Base-by-base conservation (phyloP, 768 basidiomycete genomes). In the Mycena rebaudengoi region DNA sequence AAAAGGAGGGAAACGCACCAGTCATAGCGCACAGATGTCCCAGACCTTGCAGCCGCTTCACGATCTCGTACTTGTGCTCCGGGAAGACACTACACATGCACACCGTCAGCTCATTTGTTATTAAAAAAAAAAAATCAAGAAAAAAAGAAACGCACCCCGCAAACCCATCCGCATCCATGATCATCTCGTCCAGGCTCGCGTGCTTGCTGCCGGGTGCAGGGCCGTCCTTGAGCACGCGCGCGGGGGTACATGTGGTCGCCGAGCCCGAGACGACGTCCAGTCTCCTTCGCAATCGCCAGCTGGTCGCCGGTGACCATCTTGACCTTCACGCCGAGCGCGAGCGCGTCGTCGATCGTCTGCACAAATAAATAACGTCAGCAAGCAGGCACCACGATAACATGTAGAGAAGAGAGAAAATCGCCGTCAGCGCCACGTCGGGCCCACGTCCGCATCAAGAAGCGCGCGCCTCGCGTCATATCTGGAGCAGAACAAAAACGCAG, bases 281-380 rank as follows among this genome's bases (percentile, higher is more conserved):
- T 98, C 80, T 99, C 97, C 87, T 99, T 99, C 35, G 97, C 97
- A 71, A 99, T 99, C 68, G 97, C 97, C 75, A 99, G 94, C 83
- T 99, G 97, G 77, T 99, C 97, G 85, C 97, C 97, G n/a, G 97
- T 99, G 64, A 98, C 97, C 97, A 99, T 99, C 91, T 99, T 99
- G 77, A 99, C 96, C 76, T 91, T 92, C 71, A 99, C 96, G 78
- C 97, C 97, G 75, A 98, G 94, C 60, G 91, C 90, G 60, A 95
- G 83, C 54, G 97, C 96, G 77, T 99, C 96, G 73, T 98, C 96
- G 74, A 99, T 98, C 20, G 97, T 99, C 82, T 98, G n/a, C n/a
- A n/a, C n/a, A n/a, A n/a, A n/a, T n/a, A n/a, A n/a, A n/a, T n/a
- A n/a, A n/a, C n/a, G n/a, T n/a, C n/a, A n/a, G n/a, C n/a, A n/a